These are phyloP conservation scores for Penstemon newberryi DNA, from an alignment of 257 asterid genomes.

Conservation along the genomic window DNA sequence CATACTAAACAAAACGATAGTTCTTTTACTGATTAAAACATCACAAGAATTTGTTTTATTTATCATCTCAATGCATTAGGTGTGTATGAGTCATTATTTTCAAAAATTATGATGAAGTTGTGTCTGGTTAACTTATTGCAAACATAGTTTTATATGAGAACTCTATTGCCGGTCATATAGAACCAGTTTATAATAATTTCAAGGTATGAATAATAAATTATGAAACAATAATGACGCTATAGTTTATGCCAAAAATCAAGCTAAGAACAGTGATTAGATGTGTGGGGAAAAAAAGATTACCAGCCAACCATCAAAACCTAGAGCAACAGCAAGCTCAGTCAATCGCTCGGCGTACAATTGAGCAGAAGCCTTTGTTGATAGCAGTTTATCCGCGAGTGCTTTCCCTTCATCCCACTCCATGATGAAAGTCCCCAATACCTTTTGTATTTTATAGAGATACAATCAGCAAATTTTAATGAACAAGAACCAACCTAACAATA, in stretches of 20 bases:
- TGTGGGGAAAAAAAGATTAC: slow-evolving; percentile 41
- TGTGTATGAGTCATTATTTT: no score
- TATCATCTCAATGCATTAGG: no score
- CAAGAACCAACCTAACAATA: slow-evolving; percentile 11
- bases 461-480: slow-evolving; percentile 19
- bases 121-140: no score
- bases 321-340: slow-evolving; percentile 79
- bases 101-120: background rate
- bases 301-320: slow-evolving; percentile 99
- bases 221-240: background rate
- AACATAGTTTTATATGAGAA: no score
- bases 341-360: slow-evolving; percentile 82
- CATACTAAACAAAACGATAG: slow-evolving; percentile 13
- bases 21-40: slow-evolving; percentile 16
- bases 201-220: background rate
- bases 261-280: slow-evolving; percentile 2
- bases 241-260: slow-evolving; percentile 3
- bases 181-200: no score
- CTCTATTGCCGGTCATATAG: no score
- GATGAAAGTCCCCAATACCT: slow-evolving; percentile 92
- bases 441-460: slow-evolving; percentile 14
- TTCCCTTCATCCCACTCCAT: slow-evolving; percentile 92
- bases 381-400: slow-evolving; percentile 51
- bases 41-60: background rate
- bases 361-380: slow-evolving; percentile 65